These are phyloP conservation scores for Diaporthe eres DNA, from an alignment of 2,329 filamentous ascomycete genomes.

Conservation along the genomic window DNA sequence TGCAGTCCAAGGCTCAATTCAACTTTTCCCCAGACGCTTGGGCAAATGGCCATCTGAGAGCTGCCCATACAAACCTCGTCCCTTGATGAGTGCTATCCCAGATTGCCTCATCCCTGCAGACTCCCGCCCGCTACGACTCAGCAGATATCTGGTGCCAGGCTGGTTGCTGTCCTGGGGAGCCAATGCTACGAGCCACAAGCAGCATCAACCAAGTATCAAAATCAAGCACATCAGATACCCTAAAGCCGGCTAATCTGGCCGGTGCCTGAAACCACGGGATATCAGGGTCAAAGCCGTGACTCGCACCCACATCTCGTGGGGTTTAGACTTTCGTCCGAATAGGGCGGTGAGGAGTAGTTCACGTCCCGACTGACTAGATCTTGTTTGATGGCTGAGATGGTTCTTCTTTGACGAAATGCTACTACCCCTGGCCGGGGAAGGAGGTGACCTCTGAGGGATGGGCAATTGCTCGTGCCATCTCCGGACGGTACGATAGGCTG, in stretches of 20 bases:
- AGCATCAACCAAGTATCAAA: conserved; percentile 1
- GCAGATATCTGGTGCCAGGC: conserved; percentile 17
- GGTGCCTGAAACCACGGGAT: conserved; percentile 31
- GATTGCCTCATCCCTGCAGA: conserved; percentile 8
- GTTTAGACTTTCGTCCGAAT: conserved; percentile 35
- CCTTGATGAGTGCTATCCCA: background rate
- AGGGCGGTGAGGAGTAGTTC: conserved; percentile 34
- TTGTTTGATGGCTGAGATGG: conserved; percentile 17
- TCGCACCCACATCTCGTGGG: conserved; percentile 33
- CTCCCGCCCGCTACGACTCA: background rate
- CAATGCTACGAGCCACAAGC: background rate
- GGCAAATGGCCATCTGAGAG: conserved; percentile 10
- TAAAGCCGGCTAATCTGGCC: background rate
- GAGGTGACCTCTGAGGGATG: conserved; percentile 5
- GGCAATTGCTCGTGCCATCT: conserved; percentile 16
- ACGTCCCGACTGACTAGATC: conserved; percentile 28
- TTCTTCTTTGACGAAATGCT: background rate
- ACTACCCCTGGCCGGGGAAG: background rate
- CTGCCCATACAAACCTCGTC: background rate
- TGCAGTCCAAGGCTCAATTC: conserved; percentile 34
- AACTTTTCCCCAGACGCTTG: conserved; percentile 33
- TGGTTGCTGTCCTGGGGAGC: background rate
- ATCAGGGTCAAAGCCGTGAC: conserved; percentile 29
- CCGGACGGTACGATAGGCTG: conserved; percentile 12
- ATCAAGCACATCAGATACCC: conserved; percentile 12